These are phyloP conservation scores for Colletotrichum sansevieriae DNA, from an alignment of 2,329 filamentous ascomycete genomes.

Conservation along the genomic window DNA sequence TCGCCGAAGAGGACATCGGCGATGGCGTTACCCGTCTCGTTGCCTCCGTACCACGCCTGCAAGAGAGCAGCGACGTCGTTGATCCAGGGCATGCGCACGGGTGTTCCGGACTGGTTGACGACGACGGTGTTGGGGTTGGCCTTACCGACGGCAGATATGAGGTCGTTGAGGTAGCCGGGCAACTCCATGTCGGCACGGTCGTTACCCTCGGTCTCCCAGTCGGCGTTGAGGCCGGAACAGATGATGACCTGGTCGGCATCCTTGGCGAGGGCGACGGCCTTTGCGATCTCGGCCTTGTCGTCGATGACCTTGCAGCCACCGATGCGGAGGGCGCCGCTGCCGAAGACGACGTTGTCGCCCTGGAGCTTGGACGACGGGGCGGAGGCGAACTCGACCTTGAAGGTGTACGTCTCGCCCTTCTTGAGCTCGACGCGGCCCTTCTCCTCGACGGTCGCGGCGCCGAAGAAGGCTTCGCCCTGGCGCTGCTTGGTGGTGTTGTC, in stretches of 20 bases:
- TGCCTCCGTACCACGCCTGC: constrained; percentile 84
- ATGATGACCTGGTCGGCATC: constrained; percentile 82
- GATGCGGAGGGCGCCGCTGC: constrained; percentile 72
- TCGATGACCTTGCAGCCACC: constrained; percentile 72
- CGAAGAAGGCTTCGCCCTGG: constrained; percentile 74
- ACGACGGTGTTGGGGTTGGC: constrained; percentile 76
- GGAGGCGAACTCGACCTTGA: constrained; percentile 71
- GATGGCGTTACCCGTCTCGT: constrained; percentile 80
- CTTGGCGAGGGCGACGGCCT: constrained; percentile 76
- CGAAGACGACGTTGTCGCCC: constrained; percentile 64
- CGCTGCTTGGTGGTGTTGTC: constrained; percentile 75
- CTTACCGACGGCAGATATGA: constrained; percentile 75
- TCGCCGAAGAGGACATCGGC: constrained; percentile 78
- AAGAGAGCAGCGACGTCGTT: constrained; percentile 66
- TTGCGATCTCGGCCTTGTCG: constrained; percentile 69
- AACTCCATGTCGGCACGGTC: constrained; percentile 81
- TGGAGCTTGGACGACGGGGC: constrained; percentile 69
- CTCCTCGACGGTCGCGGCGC: constrained; percentile 73
- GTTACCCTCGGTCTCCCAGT: constrained; percentile 80
- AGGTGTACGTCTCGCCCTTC: constrained; percentile 69
- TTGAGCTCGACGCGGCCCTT: constrained; percentile 69
- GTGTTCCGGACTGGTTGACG: constrained; percentile 79
- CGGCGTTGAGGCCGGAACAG: constrained; percentile 78
- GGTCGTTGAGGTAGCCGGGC: constrained; percentile 74
- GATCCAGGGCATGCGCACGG: constrained; percentile 75